Base-by-base conservation (phyloP, 495 filamentous ascomycete species). In the Jackrogersella multiformis region DNA sequence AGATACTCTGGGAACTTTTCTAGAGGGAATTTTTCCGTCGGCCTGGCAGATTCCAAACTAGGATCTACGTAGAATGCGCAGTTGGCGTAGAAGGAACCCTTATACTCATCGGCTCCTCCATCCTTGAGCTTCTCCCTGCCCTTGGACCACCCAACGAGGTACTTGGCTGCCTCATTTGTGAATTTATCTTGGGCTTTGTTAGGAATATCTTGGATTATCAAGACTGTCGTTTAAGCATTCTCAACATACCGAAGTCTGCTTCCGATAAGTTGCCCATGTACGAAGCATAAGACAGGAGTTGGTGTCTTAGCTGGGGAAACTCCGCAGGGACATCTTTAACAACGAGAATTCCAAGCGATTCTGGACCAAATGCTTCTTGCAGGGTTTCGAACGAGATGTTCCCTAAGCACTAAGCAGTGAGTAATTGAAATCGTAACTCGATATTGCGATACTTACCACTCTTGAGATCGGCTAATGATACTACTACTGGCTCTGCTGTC, bases 81-180 rank as follows among this genome's bases (percentile, higher is more conserved):
- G 79, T 98, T 97, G 74, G 94, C 89, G 75, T 98, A 99, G 83
- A 91, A 99, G 15, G 92, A 96, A 55, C 95, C 95, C 80, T 99
- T 99, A 9, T 91, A 84, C 4, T 90, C 97, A 71, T 99, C 95
- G 67, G 93, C 92, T 60, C 89, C 88, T 62, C 94, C 92, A 72
- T 90, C 88, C 66, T 92, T 91, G 48, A 98, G 87, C n/a, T 91
- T 95, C 78, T 97, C 94, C 78, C 96, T 97, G 55, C 94, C 94
- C 73, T 88, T 90, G 30, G 93, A 97, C 86, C 86, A 89, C 38
- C 86, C 86, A n/a, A 86, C 87, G 3, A 89, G 77, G 61, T 88
- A 89, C 64, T 87, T 88, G 26, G 86, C 80, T 49, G 82, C 83
- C 21, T 86, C 83, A 26, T 85, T 86, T 66, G 92, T 90, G 18